These are phyloP conservation scores for Penicillium paradoxum DNA, from an alignment of 495 filamentous ascomycete species.

Conservation along the genomic window DNA sequence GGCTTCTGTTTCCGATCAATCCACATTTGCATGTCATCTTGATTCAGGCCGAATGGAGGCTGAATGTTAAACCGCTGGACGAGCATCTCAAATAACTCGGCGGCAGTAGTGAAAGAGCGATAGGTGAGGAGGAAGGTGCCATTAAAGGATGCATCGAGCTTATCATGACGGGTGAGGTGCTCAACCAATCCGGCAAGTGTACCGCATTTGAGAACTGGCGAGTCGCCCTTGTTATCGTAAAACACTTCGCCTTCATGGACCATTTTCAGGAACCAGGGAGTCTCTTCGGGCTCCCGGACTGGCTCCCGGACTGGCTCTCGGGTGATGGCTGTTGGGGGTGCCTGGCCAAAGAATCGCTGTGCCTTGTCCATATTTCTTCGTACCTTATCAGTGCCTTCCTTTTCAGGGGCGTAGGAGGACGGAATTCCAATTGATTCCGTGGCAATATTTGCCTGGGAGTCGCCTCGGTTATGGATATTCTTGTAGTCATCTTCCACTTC, in stretches of 20 bases:
- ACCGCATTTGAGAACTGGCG: slow-evolving; percentile 76
- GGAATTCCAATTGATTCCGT: slow-evolving; percentile 53
- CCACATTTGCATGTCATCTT: slow-evolving; percentile 79
- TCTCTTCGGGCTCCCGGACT: slow-evolving; percentile 59
- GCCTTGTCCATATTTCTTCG: slow-evolving; percentile 76
- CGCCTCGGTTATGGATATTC: slow-evolving; percentile 26
- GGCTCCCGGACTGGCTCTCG: slow-evolving; percentile 43
- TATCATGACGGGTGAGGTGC: slow-evolving; percentile 92
- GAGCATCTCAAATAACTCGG: slow-evolving; percentile 87
- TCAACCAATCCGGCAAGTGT: slow-evolving; percentile 89
- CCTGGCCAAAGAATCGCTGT: slow-evolving; percentile 84
- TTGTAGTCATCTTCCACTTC: slow-evolving; percentile 31
- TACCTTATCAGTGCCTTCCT: slow-evolving; percentile 50
- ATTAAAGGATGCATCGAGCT: slow-evolving; percentile 92
- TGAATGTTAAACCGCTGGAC: slow-evolving; percentile 88
- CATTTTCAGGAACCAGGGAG: slow-evolving; percentile 76
- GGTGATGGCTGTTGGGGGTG: slow-evolving; percentile 51
- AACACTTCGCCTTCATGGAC: slow-evolving; percentile 88
- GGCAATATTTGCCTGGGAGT: slow-evolving; percentile 31
- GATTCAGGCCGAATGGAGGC: slow-evolving; percentile 76
- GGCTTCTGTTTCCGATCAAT: slow-evolving; percentile 90
- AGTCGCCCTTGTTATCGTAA: slow-evolving; percentile 73
- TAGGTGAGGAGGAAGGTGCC: slow-evolving; percentile 97
- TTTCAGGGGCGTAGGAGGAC: slow-evolving; percentile 58
- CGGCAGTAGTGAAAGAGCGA: slow-evolving; percentile 84